Evolutionary conservation across 306 rosid genomes (phyloP).

Genomic region (Macrotyloma uniflorum): DNA sequence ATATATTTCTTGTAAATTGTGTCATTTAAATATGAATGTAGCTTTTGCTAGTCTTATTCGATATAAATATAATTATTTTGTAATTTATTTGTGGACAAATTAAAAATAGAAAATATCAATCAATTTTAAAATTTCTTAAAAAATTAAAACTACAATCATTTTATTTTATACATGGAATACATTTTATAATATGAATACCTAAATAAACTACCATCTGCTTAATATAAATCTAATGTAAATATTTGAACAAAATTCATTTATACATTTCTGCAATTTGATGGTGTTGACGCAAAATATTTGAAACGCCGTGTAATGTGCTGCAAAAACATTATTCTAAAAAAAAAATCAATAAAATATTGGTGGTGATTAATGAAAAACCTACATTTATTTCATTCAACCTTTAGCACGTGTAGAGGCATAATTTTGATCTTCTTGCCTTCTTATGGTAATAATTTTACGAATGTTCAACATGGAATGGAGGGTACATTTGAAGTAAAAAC

Average conservation of each 20-base stretch:
- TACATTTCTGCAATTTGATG: background rate
- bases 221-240: background rate
- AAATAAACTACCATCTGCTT: background rate
- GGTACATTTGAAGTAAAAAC: too few relatives aligned
- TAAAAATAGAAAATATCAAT: too few relatives aligned
- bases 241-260: background rate
- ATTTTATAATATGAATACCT: background rate
- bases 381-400: too few relatives aligned
- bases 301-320: background rate
- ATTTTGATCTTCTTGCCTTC: too few relatives aligned
- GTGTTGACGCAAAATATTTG: background rate
- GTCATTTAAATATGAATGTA: background rate
- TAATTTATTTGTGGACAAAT: too few relatives aligned
- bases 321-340: background rate
- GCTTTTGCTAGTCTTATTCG: background rate
- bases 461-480: too few relatives aligned
- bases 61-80: too few relatives aligned
- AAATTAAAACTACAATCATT: background rate
- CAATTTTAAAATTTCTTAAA: too few relatives aligned
- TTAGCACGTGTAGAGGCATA: too few relatives aligned
- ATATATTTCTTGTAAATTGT: conserved; percentile 23
- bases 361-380: background rate
- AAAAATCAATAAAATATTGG: background rate
- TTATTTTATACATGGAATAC: background rate
- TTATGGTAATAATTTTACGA: too few relatives aligned